Evolutionary conservation across 306 rosid species (phyloP), one percentile per base, ranked within the genome.

Genomic region (Begonia peltatifolia): DNA sequence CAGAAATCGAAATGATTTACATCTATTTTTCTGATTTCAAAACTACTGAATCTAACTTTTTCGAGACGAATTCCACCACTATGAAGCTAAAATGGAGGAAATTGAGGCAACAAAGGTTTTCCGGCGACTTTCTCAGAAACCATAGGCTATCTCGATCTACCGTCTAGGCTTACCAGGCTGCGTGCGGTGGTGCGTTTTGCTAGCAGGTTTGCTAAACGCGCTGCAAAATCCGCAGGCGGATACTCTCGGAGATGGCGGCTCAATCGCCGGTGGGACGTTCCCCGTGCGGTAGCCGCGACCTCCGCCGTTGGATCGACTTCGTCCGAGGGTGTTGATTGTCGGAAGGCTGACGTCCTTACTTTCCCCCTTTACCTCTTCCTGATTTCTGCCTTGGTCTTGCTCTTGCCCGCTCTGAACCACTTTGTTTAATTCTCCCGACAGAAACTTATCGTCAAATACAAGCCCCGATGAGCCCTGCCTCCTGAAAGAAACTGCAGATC

Each of bases 381-480:
- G 55, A 52, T 44, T 20, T 22, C 16, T 4, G 38, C 53, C 25
- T 38, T 50, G 17, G 0, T 7, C 47, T 30, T 41, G 22, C 0
- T 41, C 46, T 14, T 58, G 30, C 30, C 48, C 7, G 25, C 12
- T 20, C 14, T 13, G 53, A 15, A 12, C 35, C 41, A 47, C 41
- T 9, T 46, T 47, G 50, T 50, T 56, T 41, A 63, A 55, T 17
- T 63, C 62, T n/a, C 56, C 68, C 12, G 14, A 42, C 22, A 60
- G 13, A 14, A 44, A 41, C 54, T 47, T 56, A 48, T 71, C 75
- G 11, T 65, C 57, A 67, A 70, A 60, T 0, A 71, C 59, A 20
- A 60, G 12, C 42, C 71, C 76, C 0, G 76, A 71, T 20, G 71
- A 71, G 11, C 68, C 76, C 12, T 65, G 71, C 47, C 76, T 63